Base-by-base conservation (phyloP, 805 yeast species). In the Wickerhamiella australiensis region DNA sequence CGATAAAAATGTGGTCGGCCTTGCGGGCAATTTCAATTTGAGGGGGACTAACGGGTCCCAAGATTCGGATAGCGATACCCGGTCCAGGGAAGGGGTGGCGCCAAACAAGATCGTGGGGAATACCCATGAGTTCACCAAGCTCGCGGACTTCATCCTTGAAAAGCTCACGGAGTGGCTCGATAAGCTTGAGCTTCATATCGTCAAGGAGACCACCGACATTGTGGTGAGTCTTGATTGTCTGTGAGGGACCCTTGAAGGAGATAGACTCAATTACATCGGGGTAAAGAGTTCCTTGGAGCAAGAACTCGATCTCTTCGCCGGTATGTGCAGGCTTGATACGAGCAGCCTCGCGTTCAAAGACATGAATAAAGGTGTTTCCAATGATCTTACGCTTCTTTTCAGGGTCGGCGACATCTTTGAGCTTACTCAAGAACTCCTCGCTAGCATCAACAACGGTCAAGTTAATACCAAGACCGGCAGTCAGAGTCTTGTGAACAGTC, bases 11-110 rank as follows among this genome's bases (percentile, higher is more conserved):
- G 68, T 73, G 75, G 68, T 92, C 99, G 54, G 99, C 98, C 66
- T 86, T 90, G 71, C 97, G 83, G 42, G 97, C 98, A 65, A 92
- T 92, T 64, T 79, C 90, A 51, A 92, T 92, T 73, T 92, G 98
- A 57, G 74, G 79, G 58, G 79, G 83, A 52, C 96, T 85, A 56
- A 92, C 97, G 72, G 90, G 97, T 60, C 99, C 99, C 45, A 92
- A 74, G 50, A 92, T 94, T 71, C 99, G 82, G 68, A 92, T 92
- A 59, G 96, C 99, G 65, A 92, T 84, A 74, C 99, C 99, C 67
- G 99, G 99, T 66, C 99, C 99, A 61, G 99, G 99, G 94, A 92
- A 92, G 51, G 99, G 99, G 67, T 92, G 99, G 76, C 99, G 85
- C 97, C 97, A 90, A 58, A 92, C 97, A 60, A 92, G 77, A 61